Percentiles rank a stretch among this genome's conserved stretches.
phyloP scores from a whole-genome alignment of 2,329 filamentous ascomycete genomes.

The Paecilomyces sp. region DNA sequence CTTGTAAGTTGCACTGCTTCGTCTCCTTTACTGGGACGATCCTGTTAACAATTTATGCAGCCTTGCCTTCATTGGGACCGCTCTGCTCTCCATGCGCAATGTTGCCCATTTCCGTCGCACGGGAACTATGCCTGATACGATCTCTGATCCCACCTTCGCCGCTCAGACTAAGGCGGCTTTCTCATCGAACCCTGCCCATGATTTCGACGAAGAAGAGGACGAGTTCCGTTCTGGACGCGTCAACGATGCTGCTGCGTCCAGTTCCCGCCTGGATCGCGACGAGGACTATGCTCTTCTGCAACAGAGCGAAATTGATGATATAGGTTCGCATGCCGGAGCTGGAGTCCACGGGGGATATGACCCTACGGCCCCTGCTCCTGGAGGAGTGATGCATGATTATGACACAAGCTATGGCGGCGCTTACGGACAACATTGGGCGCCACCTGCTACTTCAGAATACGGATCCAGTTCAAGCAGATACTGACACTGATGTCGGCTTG shows the following conservation, averaged over 20 bases:
- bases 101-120: slow-evolving; percentile 51
- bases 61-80: slow-evolving; percentile 48
- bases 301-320: slow-evolving; percentile 38
- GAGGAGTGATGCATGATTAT: slow-evolving; percentile 32
- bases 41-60: slow-evolving; percentile 21
- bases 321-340: slow-evolving; percentile 27
- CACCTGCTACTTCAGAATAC: slow-evolving; percentile 6
- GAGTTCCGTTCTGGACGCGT: slow-evolving; percentile 36
- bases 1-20: slow-evolving; percentile 37
- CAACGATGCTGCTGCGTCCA: slow-evolving; percentile 34
- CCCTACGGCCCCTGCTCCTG: slow-evolving; percentile 24
- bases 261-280: slow-evolving; percentile 34
- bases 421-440: slow-evolving; percentile 26
- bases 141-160: slow-evolving; percentile 41
- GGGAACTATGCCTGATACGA: slow-evolving; percentile 44
- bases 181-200: slow-evolving; percentile 38
- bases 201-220: slow-evolving; percentile 39
- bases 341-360: slow-evolving; percentile 33
- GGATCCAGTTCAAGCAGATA: slow-evolving; percentile 16
- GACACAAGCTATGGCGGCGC: slow-evolving; percentile 36
- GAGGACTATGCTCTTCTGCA: slow-evolving; percentile 48
- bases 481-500: slow-evolving; percentile 10
- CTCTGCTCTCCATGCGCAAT: slow-evolving; percentile 48
- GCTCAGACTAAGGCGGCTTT: slow-evolving; percentile 43
- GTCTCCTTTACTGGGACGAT: neutral